Base-by-base conservation (phyloP, 805 yeast genomes). In the Komagataella pastoris region DNA sequence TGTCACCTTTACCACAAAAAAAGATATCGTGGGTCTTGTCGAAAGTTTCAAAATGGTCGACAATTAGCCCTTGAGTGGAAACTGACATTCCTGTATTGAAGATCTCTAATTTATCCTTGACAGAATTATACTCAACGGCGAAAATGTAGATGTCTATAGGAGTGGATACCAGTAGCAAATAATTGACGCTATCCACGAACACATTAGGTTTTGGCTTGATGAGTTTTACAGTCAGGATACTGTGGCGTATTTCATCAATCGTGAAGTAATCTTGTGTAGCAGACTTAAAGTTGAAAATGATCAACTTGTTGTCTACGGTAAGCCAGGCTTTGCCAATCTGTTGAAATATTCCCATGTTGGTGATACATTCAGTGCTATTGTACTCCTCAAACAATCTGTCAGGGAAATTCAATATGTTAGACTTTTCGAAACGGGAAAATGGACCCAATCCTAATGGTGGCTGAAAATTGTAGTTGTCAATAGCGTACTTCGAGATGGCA, bases 251-350 rank as follows among this genome's bases (percentile, higher is more conserved):
- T 56, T 85, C 95, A 62, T 88, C 97, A 50, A 91, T 85, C 7
- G 88, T 80, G 58, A 82, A 81, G 61, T 81, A 86, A 54, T 85
- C 91, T 3, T 74, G 73, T 10, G 80, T 73, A 53, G 76, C 77
- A 7, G 68, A 60, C 1, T 62, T 60, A 48, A 55, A 55, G 64
- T 89, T 84, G 98, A 98, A 93, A 21, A 95, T 73, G 40, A 85
- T 77, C 59, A 91, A 71, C 59, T 85, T 84, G 62, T 84, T 83
- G 61, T 88, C 97, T 36, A 83, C 79, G 3, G 85, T 80, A 36
- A 91, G 75, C 97, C 97, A 93, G 12, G 90, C 80, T 54, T 95
- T 79, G 55, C 80, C 77, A 30, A 93, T 75, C 53, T 85, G 89
- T 0, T 90, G 79, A 57, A 93, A 81, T 23, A 89, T 68, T 12